Evolutionary conservation across 331 rosid species (phyloP), one percentile per base, ranked within the genome.

Genomic region (Malus hybrid): DNA sequence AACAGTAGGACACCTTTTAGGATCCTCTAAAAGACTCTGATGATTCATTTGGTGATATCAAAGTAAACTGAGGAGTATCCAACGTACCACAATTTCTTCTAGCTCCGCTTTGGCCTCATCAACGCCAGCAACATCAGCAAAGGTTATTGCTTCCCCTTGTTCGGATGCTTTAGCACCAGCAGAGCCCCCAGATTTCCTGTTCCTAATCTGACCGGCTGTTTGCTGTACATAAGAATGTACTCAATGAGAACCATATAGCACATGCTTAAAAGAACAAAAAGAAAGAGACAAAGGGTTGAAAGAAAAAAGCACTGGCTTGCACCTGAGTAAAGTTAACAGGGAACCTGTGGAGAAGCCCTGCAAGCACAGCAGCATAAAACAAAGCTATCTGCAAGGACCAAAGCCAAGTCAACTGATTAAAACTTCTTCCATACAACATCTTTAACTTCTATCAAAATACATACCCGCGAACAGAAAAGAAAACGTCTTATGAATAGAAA

Each of bases 81-180:
- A 84, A 72, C 91, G 71, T 92, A 95, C 99, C 97, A 95, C 99
- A 68, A 95, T 95, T 89, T 95, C 99, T 89, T 95, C 99, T 39
- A 95, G 84, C 87, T 95, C 99, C 87, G 92, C 99, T 79, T 95
- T 95, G 33, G 99, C 99, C 89, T 95, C 99, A 48, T 95, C 99
- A 82, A 95, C 91, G 3, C 99, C 99, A 71, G 99, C 99, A 71
- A 95, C 96, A 79, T 92, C 99, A 77, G 97, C 93, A 83, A 95
- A 95, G 76, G 97, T 92, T 70, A 95, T 86, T 66, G 85, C 9
- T 84, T 90, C 99, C 29, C 93, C 96, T 81, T 90, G 96, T 70
- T 90, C 97, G 75, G 97, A 84, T 46, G 87, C 85, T 79, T 95
- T 95, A 65, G 87, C 61, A 70, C 93, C 91, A 70, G 89, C 79